Conservation (phyloP, 1,284 basidiomycete species). For the Apiotrichum brassicae region DNA sequence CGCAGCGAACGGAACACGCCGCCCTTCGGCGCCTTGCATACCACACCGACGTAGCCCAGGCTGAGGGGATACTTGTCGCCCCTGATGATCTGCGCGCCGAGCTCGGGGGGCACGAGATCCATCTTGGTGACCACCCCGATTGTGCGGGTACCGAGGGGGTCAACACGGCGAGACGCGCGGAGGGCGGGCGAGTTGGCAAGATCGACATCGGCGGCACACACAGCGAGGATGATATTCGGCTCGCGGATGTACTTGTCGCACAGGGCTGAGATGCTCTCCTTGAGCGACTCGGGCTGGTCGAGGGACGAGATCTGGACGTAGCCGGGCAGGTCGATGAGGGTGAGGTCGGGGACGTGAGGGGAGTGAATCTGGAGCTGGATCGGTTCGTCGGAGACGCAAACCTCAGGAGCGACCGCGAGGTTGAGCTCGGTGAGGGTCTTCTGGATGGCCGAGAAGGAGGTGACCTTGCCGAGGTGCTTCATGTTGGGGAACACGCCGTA, state of each 20-base stretch:
- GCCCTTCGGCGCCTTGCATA: slow-evolving; percentile 62
- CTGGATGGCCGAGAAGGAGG: slow-evolving; percentile 84
- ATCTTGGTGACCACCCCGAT: slow-evolving; percentile 99
- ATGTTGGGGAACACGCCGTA: slow-evolving; percentile 87
- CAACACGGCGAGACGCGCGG: slow-evolving; percentile 84
- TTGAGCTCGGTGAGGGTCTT: slow-evolving; percentile 91
- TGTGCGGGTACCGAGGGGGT: slow-evolving; percentile 87
- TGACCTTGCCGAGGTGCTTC: slow-evolving; percentile 67
- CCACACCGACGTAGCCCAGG: slow-evolving; percentile 95
- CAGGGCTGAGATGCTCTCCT: slow-evolving; percentile 80
- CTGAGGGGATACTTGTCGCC: slow-evolving; percentile 96
- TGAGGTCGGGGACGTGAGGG: slow-evolving; percentile 90
- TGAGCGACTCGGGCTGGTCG: slow-evolving; percentile 91
- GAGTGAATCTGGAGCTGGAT: slow-evolving; percentile 97
- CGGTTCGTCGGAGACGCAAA: slow-evolving; percentile 88
- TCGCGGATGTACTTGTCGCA: slow-evolving; percentile 97
- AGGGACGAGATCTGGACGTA: slow-evolving; percentile 93
- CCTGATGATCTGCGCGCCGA: slow-evolving; percentile 72
- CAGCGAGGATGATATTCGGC: slow-evolving; percentile 95
- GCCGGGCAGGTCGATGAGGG: slow-evolving; percentile 93
- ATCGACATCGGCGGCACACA: slow-evolving; percentile 97
- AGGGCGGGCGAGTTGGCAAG: slow-evolving; percentile 95
- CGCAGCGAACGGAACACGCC: slow-evolving; percentile 44
- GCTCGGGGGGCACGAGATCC: slow-evolving; percentile 84
- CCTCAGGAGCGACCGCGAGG: slow-evolving; percentile 76